Percentiles rank a stretch among this genome's conserved stretches.
phyloP scores from a whole-genome alignment of 2,329 filamentous ascomycete genomes.

The Sporothrix brasiliensis region DNA sequence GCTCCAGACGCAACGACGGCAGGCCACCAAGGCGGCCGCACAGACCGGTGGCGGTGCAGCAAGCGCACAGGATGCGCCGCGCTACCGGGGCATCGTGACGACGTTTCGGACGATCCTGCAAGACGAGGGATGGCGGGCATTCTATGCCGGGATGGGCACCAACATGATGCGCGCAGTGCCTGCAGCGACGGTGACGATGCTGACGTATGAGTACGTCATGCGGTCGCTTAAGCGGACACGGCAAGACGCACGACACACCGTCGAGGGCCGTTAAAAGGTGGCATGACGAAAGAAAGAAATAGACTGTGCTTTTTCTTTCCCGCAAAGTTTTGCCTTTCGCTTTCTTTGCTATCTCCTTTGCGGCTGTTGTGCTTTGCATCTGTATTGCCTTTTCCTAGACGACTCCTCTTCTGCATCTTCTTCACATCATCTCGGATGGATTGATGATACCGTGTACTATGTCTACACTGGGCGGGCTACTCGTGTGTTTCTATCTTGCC shows the following conservation, averaged over 20 bases:
- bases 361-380: background rate
- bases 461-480: conserved; percentile 3
- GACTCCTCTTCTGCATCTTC: background rate
- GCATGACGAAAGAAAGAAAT: conserved; percentile 1
- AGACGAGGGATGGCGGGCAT: conserved; percentile 94
- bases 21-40: conserved; percentile 39
- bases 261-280: conserved; percentile 30
- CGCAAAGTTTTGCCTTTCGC: background rate
- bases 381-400: background rate
- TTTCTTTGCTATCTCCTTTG: background rate
- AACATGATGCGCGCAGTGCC: conserved; percentile 97
- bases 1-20: conserved; percentile 87
- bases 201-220: conserved; percentile 87
- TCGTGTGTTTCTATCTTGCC: background rate
- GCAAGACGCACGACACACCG: conserved; percentile 46
- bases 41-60: conserved; percentile 40
- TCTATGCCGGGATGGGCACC: conserved; percentile 95
- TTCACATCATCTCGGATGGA: background rate
- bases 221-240: conserved; percentile 52
- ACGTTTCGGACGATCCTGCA: conserved; percentile 82
- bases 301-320: background rate
- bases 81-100: conserved; percentile 77
- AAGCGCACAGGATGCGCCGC: conserved; percentile 45
- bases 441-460: background rate
- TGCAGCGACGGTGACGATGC: conserved; percentile 93